Percentiles rank a stretch among this genome's conserved stretches.
phyloP scores from a whole-genome alignment of 2,329 filamentous ascomycete genomes.

The Penicillium italicum region DNA sequence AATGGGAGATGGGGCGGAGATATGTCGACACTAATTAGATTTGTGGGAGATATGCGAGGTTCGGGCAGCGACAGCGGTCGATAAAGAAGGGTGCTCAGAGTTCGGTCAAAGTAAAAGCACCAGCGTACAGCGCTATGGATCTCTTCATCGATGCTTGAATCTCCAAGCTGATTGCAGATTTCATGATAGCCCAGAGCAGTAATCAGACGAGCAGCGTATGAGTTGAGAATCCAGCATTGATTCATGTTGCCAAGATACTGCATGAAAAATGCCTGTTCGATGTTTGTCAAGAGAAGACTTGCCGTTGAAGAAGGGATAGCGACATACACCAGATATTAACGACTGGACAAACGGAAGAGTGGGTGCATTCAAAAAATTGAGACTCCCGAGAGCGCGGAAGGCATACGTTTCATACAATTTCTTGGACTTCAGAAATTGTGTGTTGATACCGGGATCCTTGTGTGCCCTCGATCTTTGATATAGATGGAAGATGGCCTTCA shows the following conservation, averaged over 20 bases:
- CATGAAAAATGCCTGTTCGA: slow-evolving; percentile 24
- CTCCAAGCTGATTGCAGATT: background rate
- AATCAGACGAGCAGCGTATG: slow-evolving; percentile 27
- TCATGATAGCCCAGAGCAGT: slow-evolving; percentile 24
- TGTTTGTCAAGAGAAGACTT: background rate
- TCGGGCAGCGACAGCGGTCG: slow-evolving; percentile 22
- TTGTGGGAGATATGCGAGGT: slow-evolving; percentile 4
- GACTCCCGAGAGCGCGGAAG: slow-evolving; percentile 13
- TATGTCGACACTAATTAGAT: slow-evolving; percentile 2
- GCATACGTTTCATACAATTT: slow-evolving; percentile 18
- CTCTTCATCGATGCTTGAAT: slow-evolving; percentile 15
- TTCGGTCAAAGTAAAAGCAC: slow-evolving; percentile 30
- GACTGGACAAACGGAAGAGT: slow-evolving; percentile 21
- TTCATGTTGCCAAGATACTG: slow-evolving; percentile 23
- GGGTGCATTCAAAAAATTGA: slow-evolving; percentile 20
- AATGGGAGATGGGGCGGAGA: slow-evolving; percentile 8
- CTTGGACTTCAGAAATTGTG: slow-evolving; percentile 20
- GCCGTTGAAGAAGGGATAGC: background rate
- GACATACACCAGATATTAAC: slow-evolving; percentile 26
- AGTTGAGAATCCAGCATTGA: slow-evolving; percentile 25
- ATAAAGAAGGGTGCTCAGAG: slow-evolving; percentile 24
- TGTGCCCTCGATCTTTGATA: slow-evolving; percentile 16
- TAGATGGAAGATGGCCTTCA: slow-evolving; percentile 21
- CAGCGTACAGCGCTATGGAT: slow-evolving; percentile 22
- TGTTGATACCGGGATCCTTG: slow-evolving; percentile 12